Percentiles rank a stretch among this genome's conserved stretches.
phyloP scores from a whole-genome alignment of 2,329 filamentous ascomycete genomes.

The Colletotrichum trifolii region DNA sequence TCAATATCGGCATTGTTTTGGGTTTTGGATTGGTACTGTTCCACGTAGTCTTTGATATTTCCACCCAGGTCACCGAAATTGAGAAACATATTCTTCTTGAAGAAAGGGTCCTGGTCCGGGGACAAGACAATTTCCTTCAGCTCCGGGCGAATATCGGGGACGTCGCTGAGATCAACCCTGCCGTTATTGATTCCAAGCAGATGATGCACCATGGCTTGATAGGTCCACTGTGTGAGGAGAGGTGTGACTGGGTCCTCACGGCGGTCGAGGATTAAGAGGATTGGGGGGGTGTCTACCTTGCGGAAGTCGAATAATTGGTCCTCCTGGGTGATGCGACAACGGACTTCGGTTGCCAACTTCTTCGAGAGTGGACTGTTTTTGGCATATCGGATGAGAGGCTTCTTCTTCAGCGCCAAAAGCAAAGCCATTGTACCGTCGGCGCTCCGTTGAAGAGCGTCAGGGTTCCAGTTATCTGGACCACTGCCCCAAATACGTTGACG shows the following conservation, averaged over 20 bases:
- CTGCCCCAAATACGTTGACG: conserved; percentile 83
- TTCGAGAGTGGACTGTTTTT: conserved; percentile 91
- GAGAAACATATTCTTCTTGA: conserved; percentile 98
- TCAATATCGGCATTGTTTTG: conserved; percentile 96
- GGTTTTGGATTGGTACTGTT: conserved; percentile 98
- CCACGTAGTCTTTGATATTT: conserved; percentile 98
- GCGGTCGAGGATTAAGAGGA: conserved; percentile 89
- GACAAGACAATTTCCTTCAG: conserved; percentile 94
- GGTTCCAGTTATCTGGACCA: conserved; percentile 88
- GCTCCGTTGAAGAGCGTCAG: conserved; percentile 85
- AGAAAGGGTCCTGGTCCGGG: conserved; percentile 97
- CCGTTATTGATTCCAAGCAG: conserved; percentile 93
- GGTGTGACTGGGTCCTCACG: conserved; percentile 96
- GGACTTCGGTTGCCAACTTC: conserved; percentile 91
- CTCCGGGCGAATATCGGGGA: conserved; percentile 87
- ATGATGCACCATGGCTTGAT: conserved; percentile 99
- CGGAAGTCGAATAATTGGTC: conserved; percentile 97
- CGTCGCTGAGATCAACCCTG: conserved; percentile 86
- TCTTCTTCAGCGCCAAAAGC: conserved; percentile 93
- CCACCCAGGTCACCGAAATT: conserved; percentile 96
- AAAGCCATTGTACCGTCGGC: conserved; percentile 89
- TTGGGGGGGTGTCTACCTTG: conserved; percentile 92
- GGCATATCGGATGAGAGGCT: conserved; percentile 91
- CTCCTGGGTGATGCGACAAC: conserved; percentile 94
- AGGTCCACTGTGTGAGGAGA: conserved; percentile 96